Evolutionary conservation across 2,329 filamentous ascomycete species (phyloP), one percentile per base, ranked within the genome.

Genomic region (Alternaria brassicae): DNA sequence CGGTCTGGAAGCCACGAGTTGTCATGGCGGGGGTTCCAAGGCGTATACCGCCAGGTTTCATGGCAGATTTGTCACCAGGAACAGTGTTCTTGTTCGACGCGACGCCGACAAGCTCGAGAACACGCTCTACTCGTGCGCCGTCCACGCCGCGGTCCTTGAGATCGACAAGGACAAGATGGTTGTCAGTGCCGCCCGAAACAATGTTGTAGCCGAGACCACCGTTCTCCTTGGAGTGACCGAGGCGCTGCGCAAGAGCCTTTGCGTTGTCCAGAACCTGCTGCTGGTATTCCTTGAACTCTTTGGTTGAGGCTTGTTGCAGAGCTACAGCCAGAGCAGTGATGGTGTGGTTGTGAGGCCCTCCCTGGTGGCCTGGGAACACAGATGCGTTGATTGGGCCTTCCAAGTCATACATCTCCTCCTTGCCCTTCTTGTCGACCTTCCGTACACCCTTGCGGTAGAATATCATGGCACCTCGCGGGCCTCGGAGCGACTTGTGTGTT

Each of bases 61-160:
- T 87, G 48, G 95, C 95, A 59, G 92, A 96, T 86, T 96, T 97
- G 86, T 99, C 95, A 65, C 95, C 95, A 39, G 95, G 95, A 60
- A 97, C 95, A 61, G 92, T 90, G 88, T 99, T 99, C 89, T 99
- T 99, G 89, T 99, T 99, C 88, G 93, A 96, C 63, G 95, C 93
- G 80, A 99, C 96, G 85, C 97, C 96, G 82, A 97, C 95, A 80
- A 96, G 91, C 85, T 99, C 95, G 19, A 99, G 89, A 60, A 99
- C 91, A 63, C 92, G 90, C 86, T 99, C 95, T 40, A 98, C 91
- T 80, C 95, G 92, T 58, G 95, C 95, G 74, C 95, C 95, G 74
- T 99, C 95, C 17, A 99, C 88, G 65, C 83, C 85, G 77, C 91
- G 87, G 76, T 93, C 88, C 79, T 96, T 93, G 68, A 99, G 89